Base-by-base conservation (phyloP, 2,329 filamentous ascomycete species). In the Diaporthe humulicola region DNA sequence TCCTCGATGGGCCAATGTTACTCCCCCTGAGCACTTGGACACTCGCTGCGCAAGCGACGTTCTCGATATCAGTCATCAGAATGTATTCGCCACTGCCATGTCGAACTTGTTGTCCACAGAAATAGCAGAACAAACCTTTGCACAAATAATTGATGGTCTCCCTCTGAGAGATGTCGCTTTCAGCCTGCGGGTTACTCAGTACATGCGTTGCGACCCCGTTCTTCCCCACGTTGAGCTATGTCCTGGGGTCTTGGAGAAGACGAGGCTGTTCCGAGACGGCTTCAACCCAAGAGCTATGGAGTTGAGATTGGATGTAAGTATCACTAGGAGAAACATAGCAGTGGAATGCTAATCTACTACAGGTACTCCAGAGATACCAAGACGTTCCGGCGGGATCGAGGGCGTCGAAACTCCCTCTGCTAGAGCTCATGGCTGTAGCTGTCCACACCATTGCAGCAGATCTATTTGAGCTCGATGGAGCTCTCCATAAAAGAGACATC, bases 111-210 rank as follows among this genome's bases (percentile, higher is more conserved):
- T 71, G 2, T 45, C 33, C 17, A 45, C 56, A 1, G 56, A 74
- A 5, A 74, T 74, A 6, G 45, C 56, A 30, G 66, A 74, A 14
- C 57, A 64, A 3, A 74, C 67, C 0, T 71, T 61, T 17, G 73
- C 73, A 8, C 73, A 74, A n/a, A 74, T 74, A 2, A 28, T 74
- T 0, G 73, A 74, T 36, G 67, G 73, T 28, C 36, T 74, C 4
- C 67, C 73, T 3, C 73, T 74, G 10, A 57, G 19, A 19, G 50
- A 61, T 7, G 25, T 61, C 1, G 73, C 58, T 28, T 66, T 67
- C 12, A 17, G 17, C 7, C 1, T 54, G n/a, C 12, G 10, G 33
- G 1, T 9, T 4, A n/a, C 10, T 6, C 3, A 33, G 2, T 45
- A 45, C 71, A 42, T 38, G 19, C 12, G 14, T 3, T 17, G 6